Percentiles rank a stretch among this genome's conserved stretches.
These are phyloP conservation scores for Boletellus deceptivus DNA, from an alignment of 1,284 basidiomycete genomes.

Conservation along the genomic window DNA sequence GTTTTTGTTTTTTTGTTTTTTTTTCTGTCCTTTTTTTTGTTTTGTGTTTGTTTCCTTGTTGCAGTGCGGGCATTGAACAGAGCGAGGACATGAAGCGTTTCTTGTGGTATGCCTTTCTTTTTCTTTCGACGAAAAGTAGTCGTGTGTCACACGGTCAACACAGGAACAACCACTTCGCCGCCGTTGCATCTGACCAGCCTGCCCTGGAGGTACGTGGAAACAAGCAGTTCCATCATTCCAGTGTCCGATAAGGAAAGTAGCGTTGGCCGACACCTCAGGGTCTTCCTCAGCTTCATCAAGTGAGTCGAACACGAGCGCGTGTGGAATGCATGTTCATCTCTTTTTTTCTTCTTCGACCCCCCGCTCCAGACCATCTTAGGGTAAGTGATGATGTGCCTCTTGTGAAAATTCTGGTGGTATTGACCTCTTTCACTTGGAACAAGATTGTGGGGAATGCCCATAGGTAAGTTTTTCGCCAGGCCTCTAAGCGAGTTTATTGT, in stretches of 20 bases:
- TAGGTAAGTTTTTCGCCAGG: slow-evolving; percentile 39
- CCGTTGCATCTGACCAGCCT: slow-evolving; percentile 65
- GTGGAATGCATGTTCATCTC: no score
- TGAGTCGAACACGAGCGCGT: slow-evolving; percentile 24
- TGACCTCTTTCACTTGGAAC: not conserved
- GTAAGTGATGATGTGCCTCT: slow-evolving; percentile 36
- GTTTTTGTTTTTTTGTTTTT: not conserved
- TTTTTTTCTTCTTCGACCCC: no score
- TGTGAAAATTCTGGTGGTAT: no score
- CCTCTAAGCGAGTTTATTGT: no score
- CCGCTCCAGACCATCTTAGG: slow-evolving; percentile 53
- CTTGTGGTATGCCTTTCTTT: slow-evolving; percentile 47
- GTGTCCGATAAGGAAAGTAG: slow-evolving; percentile 30
- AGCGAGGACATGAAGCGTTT: slow-evolving; percentile 71
- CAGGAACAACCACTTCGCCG: slow-evolving; percentile 79
- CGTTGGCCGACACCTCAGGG: slow-evolving; percentile 54
- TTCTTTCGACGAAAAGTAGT: not conserved
- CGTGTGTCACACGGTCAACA: slow-evolving; percentile 1
- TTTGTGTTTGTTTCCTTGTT: no score
- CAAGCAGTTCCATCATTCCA: no score
- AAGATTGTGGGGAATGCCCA: slow-evolving; percentile 71
- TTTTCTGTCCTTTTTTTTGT: no score
- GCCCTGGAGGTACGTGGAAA: slow-evolving; percentile 53
- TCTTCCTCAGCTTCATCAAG: slow-evolving; percentile 55
- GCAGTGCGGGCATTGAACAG: slow-evolving; percentile 61